A percentile compares a stretch with the other conserved stretches of the same genome.
phyloP scores from a whole-genome alignment of 306 rosid species.

The Acacia melanoxylon region DNA sequence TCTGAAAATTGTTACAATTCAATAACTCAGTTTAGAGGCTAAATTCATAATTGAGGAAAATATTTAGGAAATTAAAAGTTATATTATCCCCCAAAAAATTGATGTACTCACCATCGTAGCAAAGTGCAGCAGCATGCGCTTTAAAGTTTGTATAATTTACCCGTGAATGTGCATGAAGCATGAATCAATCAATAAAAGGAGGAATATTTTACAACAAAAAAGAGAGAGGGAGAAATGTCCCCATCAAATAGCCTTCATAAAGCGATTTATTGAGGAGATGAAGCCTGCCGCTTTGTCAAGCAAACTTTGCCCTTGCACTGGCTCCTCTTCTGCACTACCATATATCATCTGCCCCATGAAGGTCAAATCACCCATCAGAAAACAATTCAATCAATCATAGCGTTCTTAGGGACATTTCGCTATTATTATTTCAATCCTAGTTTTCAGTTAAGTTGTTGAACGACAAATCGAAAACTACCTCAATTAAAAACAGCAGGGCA shows the following conservation, averaged over 20 bases:
- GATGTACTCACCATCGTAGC: too few species aligned
- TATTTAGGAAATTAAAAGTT: too few species aligned
- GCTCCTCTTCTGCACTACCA: conserved; percentile 53
- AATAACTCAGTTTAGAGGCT: too few species aligned
- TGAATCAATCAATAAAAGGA: neutral
- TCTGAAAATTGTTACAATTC: too few species aligned
- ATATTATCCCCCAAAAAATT: too few species aligned
- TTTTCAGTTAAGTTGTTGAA: neutral
- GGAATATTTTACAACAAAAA: too few species aligned
- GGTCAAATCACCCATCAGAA: conserved; percentile 10
- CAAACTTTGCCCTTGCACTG: conserved; percentile 64
- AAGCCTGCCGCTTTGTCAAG: conserved; percentile 76
- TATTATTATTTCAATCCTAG: neutral
- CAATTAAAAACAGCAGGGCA: neutral
- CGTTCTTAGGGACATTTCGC: neutral
- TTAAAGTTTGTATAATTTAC: neutral
- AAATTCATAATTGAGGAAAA: too few species aligned
- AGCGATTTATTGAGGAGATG: conserved; percentile 76
- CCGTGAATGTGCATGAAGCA: neutral
- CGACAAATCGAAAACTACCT: conserved; percentile 8
- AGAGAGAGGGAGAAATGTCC: neutral
- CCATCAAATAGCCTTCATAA: conserved; percentile 76
- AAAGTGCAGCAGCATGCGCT: neutral
- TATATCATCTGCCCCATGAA: conserved; percentile 62
- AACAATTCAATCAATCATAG: neutral